Evolutionary conservation across 2,329 filamentous ascomycete species (phyloP).

Genomic region (Hypoxylon sp.): DNA sequence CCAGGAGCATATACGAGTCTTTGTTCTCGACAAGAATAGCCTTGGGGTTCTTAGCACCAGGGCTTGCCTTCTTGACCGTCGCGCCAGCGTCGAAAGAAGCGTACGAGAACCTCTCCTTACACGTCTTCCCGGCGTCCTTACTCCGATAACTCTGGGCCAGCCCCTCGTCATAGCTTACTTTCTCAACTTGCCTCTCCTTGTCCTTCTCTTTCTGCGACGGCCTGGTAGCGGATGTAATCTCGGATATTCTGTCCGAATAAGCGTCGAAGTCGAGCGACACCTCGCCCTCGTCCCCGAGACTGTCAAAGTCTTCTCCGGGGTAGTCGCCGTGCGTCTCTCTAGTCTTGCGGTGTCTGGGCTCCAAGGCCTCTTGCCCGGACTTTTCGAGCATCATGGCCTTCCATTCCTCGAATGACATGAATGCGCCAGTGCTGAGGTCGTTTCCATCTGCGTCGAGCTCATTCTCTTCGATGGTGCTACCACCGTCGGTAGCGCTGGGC

Average conservation of each 20-base stretch:
- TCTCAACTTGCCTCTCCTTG: constrained; percentile 58
- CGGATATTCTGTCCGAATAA: constrained; percentile 63
- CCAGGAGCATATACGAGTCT: constrained; percentile 97
- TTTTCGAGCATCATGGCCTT: constrained; percentile 93
- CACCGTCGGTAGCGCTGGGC: constrained; percentile 36
- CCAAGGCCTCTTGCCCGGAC: constrained; percentile 79
- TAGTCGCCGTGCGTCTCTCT: constrained; percentile 66
- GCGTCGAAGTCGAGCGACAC: constrained; percentile 74
- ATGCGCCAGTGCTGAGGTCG: constrained; percentile 75
- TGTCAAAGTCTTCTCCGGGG: constrained; percentile 77
- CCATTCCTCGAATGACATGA: constrained; percentile 98
- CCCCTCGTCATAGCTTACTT: constrained; percentile 63
- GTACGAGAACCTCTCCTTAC: constrained; percentile 98
- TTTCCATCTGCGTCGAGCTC: constrained; percentile 74
- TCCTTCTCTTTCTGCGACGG: constrained; percentile 48
- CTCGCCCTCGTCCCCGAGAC: constrained; percentile 88
- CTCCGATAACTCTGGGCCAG: constrained; percentile 75
- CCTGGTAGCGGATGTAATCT: constrained; percentile 56
- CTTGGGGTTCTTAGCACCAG: constrained; percentile 87
- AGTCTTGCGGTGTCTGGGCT: constrained; percentile 75
- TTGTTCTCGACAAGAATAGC: constrained; percentile 96
- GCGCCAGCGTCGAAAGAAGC: constrained; percentile 97
- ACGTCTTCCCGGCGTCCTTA: constrained; percentile 96
- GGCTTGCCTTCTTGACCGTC: constrained; percentile 90
- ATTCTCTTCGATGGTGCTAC: constrained; percentile 52